Conservation (phyloP, 164 flowering plant genomes). For the Echeveria elegans region DNA sequence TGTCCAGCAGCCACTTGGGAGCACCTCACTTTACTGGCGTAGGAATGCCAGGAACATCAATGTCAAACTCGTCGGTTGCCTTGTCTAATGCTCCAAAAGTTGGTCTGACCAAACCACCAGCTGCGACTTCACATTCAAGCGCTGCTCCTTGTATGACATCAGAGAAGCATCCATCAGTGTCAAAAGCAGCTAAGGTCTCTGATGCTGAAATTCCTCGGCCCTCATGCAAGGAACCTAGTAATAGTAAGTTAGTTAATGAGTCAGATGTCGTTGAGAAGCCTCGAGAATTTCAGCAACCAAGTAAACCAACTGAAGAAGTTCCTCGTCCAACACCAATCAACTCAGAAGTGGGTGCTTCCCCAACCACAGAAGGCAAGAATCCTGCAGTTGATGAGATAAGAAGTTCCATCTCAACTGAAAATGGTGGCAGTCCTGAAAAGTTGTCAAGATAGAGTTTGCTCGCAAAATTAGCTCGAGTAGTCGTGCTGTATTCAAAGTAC, state of each 20-base stretch:
- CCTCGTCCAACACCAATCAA: not conserved
- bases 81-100: not conserved
- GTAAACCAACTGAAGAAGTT: not conserved
- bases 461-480: not conserved
- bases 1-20: constrained; percentile 10
- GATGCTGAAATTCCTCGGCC: too few relatives aligned
- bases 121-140: not conserved
- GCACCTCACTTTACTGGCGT: not conserved
- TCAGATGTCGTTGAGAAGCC: not conserved
- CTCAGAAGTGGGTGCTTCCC: not conserved
- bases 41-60: not conserved
- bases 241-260: not conserved
- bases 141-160: not conserved
- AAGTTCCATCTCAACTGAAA: not conserved
- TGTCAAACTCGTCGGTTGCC: not conserved
- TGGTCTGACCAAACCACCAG: not conserved
- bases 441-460: not conserved
- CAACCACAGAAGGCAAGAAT: not conserved
- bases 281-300: not conserved
- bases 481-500: not conserved
- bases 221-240: too few relatives aligned
- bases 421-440: not conserved
- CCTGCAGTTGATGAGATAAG: not conserved
- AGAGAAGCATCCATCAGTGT: not conserved
- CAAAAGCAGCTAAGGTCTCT: too few relatives aligned